phyloP scores from a whole-genome alignment of 441 rosid species.

The Aleurites moluccanus region DNA sequence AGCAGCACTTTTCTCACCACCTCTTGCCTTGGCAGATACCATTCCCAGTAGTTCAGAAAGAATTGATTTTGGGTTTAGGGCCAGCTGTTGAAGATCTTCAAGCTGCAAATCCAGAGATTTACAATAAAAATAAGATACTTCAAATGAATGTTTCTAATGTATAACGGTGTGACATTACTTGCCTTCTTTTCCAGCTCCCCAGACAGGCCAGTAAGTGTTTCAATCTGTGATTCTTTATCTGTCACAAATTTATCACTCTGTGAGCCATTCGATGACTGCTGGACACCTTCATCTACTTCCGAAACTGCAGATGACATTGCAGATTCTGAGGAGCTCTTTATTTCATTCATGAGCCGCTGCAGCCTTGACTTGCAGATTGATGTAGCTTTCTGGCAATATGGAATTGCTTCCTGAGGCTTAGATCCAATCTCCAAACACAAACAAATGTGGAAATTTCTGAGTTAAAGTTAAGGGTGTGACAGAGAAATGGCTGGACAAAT shows the following conservation, averaged over 20 bases:
- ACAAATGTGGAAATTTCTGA: constrained; percentile 85
- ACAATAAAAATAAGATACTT: constrained; percentile 17
- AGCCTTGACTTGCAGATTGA: constrained; percentile 69
- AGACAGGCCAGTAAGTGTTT: constrained; percentile 57
- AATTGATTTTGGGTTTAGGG: constrained; percentile 58
- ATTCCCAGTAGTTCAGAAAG: constrained; percentile 74
- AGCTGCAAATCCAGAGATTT: constrained; percentile 51
- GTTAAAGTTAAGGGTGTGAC: constrained; percentile 44
- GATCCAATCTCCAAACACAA: constrained; percentile 81
- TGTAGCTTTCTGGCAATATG: constrained; percentile 77
- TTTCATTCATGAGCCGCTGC: constrained; percentile 57
- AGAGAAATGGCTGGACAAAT: constrained; percentile 1
- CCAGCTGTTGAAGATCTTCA: constrained; percentile 77
- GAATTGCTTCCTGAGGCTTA: constrained; percentile 72
- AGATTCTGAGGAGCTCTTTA: constrained; percentile 48
- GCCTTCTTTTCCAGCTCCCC: constrained; percentile 89
- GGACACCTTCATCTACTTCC: constrained; percentile 49
- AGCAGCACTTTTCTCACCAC: constrained; percentile 39
- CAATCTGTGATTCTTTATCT: constrained; percentile 77
- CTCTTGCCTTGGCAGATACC: constrained; percentile 49
- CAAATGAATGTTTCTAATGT: not conserved
- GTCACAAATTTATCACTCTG: constrained; percentile 38
- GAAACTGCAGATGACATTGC: constrained; percentile 49
- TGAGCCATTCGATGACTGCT: constrained; percentile 51
- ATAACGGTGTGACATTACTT: constrained; percentile 20